These are phyloP conservation scores for Golubevia sp. DNA, from an alignment of 1,284 basidiomycete genomes.

Conservation along the genomic window DNA sequence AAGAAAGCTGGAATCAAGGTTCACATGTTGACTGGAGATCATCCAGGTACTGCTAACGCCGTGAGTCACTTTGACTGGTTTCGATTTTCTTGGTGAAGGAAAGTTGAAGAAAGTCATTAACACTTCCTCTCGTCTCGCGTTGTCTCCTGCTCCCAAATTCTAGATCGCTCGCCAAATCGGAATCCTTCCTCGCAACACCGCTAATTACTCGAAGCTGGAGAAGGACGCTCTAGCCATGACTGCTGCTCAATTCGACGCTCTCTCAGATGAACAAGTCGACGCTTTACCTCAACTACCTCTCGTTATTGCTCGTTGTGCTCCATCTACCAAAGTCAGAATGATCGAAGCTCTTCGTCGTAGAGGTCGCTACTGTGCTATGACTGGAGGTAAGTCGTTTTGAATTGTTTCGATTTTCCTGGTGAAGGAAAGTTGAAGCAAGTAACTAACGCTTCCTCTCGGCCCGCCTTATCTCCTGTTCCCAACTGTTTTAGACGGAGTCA, in stretches of 20 bases:
- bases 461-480: no score
- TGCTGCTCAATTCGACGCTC: conserved; percentile 70
- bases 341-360: conserved; percentile 68
- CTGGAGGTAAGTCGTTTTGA: no score
- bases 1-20: conserved; percentile 72
- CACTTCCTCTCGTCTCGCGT: no score
- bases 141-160: background rate
- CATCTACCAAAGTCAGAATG: conserved; percentile 66
- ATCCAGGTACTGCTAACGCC: conserved; percentile 62
- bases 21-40: conserved; percentile 69
- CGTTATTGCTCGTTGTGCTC: conserved; percentile 69
- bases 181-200: conserved; percentile 65
- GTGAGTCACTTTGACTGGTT: no score
- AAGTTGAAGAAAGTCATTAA: no score
- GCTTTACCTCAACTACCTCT: conserved; percentile 67
- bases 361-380: conserved; percentile 52
- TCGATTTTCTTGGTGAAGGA: no score
- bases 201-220: conserved; percentile 23
- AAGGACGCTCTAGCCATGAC: conserved; percentile 63
- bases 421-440: no score
- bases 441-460: no score
- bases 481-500: conserved; percentile 69
- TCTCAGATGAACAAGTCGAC: conserved; percentile 71
- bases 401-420: no score
- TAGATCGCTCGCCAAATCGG: conserved; percentile 63